Conservation (phyloP, 2,329 filamentous ascomycete species). For the Emericellopsis atlantica region DNA sequence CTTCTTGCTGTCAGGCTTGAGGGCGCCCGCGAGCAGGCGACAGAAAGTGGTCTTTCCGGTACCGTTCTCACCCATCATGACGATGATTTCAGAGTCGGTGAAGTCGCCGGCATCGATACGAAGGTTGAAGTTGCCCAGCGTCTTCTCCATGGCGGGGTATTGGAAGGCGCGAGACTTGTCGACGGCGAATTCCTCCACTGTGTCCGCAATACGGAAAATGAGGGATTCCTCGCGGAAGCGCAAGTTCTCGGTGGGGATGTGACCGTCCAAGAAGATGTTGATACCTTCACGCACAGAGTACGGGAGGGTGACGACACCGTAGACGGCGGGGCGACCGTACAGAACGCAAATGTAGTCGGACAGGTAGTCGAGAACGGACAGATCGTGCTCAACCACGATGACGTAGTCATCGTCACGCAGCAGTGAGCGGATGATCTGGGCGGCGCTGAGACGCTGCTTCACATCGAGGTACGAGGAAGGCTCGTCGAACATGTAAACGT, state of each 20-base stretch:
- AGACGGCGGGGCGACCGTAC: conserved; percentile 89
- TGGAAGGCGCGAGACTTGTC: conserved; percentile 77
- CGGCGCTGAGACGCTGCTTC: conserved; percentile 92
- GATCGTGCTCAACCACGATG: conserved; percentile 97
- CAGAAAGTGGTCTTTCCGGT: conserved; percentile 99
- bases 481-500: conserved; percentile 99
- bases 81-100: conserved; percentile 95
- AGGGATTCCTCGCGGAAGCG: conserved; percentile 96
- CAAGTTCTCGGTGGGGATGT: conserved; percentile 96
- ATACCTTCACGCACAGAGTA: conserved; percentile 96
- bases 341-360: conserved; percentile 97
- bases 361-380: conserved; percentile 95
- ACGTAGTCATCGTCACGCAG: conserved; percentile 86
- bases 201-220: conserved; percentile 87
- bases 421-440: conserved; percentile 82
- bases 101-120: conserved; percentile 73
- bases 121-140: conserved; percentile 77
- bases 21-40: conserved; percentile 81
- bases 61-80: conserved; percentile 99
- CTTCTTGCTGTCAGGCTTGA: conserved; percentile 74
- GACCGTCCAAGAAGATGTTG: conserved; percentile 97
- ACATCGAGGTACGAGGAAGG: conserved; percentile 98
- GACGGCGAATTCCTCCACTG: conserved; percentile 73
- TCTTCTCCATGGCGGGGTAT: conserved; percentile 90
- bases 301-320: conserved; percentile 93